Evolutionary conservation across 2,329 filamentous ascomycete species (phyloP).

Genomic region (Hirsutella minnesotensis): DNA sequence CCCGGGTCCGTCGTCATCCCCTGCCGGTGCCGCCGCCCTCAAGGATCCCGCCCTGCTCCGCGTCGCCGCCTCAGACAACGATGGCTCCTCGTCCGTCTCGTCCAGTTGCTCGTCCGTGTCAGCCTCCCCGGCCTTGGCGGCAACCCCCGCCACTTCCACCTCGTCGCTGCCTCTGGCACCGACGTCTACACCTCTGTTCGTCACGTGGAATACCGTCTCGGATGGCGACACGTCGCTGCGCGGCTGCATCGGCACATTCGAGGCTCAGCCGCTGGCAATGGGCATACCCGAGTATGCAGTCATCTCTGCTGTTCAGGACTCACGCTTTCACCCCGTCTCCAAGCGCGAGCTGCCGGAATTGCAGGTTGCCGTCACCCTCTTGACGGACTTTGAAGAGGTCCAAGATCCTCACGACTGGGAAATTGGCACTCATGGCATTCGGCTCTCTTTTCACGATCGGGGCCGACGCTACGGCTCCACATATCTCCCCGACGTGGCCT

Average conservation of each 20-base stretch:
- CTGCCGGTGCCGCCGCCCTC: conserved; percentile 6
- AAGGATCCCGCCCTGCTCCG: conserved; percentile 32
- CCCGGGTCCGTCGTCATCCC: not conserved
- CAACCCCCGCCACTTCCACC: conserved; percentile 32
- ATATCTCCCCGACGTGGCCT: conserved; percentile 83
- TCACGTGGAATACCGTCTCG: conserved; percentile 76
- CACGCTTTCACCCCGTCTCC: conserved; percentile 46
- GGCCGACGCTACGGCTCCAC: conserved; percentile 70
- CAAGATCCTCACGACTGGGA: conserved; percentile 71
- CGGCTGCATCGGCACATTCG: conserved; percentile 95
- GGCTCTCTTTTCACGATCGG: conserved; percentile 71
- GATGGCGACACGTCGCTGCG: conserved; percentile 48
- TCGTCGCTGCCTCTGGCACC: conserved; percentile 24
- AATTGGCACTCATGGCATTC: conserved; percentile 74
- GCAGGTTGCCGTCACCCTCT: conserved; percentile 63
- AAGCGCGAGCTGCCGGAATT: conserved; percentile 42
- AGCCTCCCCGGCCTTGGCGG: conserved; percentile 27
- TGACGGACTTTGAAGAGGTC: conserved; percentile 74
- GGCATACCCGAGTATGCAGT: conserved; percentile 73
- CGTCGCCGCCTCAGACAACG: conserved; percentile 17
- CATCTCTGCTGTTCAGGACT: conserved; percentile 59
- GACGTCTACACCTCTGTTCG: conserved; percentile 65
- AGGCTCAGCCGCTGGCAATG: conserved; percentile 56
- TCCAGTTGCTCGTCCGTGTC: conserved; percentile 24
- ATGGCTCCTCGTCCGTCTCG: conserved; percentile 20